A percentile compares a stretch with the other conserved stretches of the same genome.
phyloP scores from a whole-genome alignment of 805 yeast species.

The Phaffomyces antillensis region DNA sequence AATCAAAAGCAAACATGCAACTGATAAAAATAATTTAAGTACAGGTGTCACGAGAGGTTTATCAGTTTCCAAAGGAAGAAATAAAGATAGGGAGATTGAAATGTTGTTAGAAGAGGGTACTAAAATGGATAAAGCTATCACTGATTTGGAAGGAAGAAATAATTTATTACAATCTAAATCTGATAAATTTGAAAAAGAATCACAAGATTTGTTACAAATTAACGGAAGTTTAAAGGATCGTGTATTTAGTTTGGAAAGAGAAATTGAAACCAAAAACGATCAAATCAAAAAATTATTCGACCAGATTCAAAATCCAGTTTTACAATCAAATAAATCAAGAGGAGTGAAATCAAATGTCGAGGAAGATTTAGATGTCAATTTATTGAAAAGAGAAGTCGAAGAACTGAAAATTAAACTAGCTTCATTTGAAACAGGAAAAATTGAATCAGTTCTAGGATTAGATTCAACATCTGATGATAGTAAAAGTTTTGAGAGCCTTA shows the following conservation, averaged over 20 bases:
- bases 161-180: conserved; percentile 20
- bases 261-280: conserved; percentile 8
- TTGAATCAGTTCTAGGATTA: conserved; percentile 23
- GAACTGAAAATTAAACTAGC: conserved; percentile 48
- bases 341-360: conserved; percentile 11
- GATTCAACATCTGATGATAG: conserved; percentile 18
- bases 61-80: conserved; percentile 20
- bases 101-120: conserved; percentile 39
- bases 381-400: conserved; percentile 28
- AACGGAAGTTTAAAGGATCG: conserved; percentile 17
- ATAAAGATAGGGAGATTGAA: conserved; percentile 38
- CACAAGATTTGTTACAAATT: conserved; percentile 12
- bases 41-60: conserved; percentile 17
- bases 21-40: conserved; percentile 1
- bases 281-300: conserved; percentile 5
- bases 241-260: conserved; percentile 16
- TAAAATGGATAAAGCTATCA: conserved; percentile 40
- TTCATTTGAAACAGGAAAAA: conserved; percentile 32
- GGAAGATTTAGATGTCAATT: conserved; percentile 23
- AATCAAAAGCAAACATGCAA: conserved; percentile 1
- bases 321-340: not conserved
- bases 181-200: conserved; percentile 21
- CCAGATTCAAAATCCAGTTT: not conserved
- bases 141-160: conserved; percentile 29
- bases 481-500: conserved; percentile 21